phyloP scores from a whole-genome alignment of 257 asterid species.

The Solanum virginianum region DNA sequence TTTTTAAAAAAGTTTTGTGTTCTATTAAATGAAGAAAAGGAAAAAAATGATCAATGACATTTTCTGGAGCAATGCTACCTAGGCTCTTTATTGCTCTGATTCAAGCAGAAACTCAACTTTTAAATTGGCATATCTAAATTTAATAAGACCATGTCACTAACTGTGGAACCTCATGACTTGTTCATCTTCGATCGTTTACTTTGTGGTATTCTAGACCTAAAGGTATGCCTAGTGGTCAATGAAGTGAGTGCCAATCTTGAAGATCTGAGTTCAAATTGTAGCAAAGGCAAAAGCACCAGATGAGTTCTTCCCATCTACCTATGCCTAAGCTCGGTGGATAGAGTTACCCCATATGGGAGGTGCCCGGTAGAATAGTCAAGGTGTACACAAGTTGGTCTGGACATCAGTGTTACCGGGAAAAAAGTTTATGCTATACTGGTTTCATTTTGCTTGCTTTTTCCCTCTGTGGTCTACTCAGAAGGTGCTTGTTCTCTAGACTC shows the following conservation, averaged over 20 bases:
- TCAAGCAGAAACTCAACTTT: not conserved
- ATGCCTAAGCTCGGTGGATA: not conserved
- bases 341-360: not conserved
- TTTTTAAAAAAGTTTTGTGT: not conserved
- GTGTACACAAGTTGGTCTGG: not conserved
- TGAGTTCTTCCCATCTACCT: not conserved
- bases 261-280: not conserved
- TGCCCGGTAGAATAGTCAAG: not conserved
- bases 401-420: not conserved
- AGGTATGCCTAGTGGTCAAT: not conserved
- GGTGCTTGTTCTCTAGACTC: not conserved
- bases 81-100: not conserved
- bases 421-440: not conserved
- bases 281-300: not conserved
- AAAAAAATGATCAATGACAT: not conserved
- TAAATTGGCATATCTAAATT: not conserved
- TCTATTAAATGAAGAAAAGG: not conserved
- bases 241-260: not conserved
- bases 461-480: not conserved
- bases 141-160: not conserved
- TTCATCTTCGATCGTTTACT: not conserved
- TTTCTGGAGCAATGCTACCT: not conserved
- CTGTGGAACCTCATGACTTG: not conserved
- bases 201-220: not conserved
- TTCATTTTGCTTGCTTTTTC: not conserved